A percentile compares a stretch with the other conserved stretches of the same genome.
Conservation (phyloP, 306 rosid species). For the Argentina anserina region DNA sequence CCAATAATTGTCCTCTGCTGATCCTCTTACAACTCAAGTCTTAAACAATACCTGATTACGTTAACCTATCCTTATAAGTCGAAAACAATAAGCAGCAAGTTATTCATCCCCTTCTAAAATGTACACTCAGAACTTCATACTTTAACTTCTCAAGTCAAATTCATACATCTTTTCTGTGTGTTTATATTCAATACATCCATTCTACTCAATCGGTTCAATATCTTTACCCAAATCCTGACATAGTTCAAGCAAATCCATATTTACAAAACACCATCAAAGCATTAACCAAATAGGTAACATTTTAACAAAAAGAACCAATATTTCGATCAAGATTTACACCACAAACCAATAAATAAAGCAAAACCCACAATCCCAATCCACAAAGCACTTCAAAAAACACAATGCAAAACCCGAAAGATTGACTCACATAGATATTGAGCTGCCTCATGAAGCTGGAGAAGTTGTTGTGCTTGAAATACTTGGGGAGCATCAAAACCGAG, state of each 20-base stretch:
- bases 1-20: background rate
- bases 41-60: background rate
- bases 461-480: constrained; percentile 76
- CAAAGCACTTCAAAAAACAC: background rate
- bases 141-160: background rate
- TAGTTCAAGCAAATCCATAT: background rate
- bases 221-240: background rate
- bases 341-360: background rate
- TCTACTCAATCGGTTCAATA: background rate
- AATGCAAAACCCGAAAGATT: background rate
- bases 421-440: constrained; percentile 74
- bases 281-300: background rate
- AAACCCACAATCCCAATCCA: background rate
- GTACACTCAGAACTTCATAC: background rate
- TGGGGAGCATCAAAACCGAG: constrained; percentile 60
- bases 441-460: constrained; percentile 88
- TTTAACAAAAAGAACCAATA: background rate
- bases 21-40: background rate
- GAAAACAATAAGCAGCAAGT: background rate
- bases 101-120: background rate
- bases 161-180: background rate
- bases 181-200: background rate
- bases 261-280: background rate
- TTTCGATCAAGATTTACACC: background rate
- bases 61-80: background rate